Base-by-base conservation (phyloP, 768 basidiomycete genomes). In the Agrocybe praecox region DNA sequence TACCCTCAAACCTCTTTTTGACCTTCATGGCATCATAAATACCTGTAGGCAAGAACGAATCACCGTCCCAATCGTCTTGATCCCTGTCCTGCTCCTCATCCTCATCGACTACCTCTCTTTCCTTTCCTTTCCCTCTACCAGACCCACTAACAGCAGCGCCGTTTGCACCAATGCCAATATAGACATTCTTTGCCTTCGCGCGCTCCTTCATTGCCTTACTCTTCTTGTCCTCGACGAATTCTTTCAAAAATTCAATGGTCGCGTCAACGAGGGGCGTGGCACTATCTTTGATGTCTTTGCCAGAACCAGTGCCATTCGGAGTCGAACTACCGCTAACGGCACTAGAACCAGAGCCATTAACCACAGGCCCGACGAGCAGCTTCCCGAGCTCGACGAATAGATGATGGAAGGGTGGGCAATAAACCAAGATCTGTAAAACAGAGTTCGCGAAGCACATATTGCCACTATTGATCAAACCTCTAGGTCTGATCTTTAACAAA, bases 361-460 rank as follows among this genome's bases (percentile, higher is more conserved):
- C 44, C 19, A 32, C 53, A n/a, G 18, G 52, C 42, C 45, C 22
- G 42, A 46, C 54, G 19, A 59, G 55, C 15, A 52, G 58, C 64
- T 78, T 80, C 24, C 83, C 89, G 2, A 98, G 75, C 59, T 90
- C 87, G 19, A 73, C 75, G 66, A 99, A 90, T 33, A 98, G 71
- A 46, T 79, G 79, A 65, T 87, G 86, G 71, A 98, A 98, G 1
- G 90, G 92, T n/a, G 83, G 80, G 63, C 90, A 94, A 71, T 94
- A 96, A 0, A 96, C 83, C 24, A 99, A 79, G 1, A 90, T 85
- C 74, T 98, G 96, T 26, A 99, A 76, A 21, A 98, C 91, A 0
- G 94, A 87, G 65, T 98, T 99, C 24, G 95, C 95, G 67, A 98
- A 99, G 70, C 96, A 99, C 87, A 98, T 88, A 72, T 99, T 99